phyloP scores from a whole-genome alignment of 208 protist species.

The Trypanosoma theileri region DNA sequence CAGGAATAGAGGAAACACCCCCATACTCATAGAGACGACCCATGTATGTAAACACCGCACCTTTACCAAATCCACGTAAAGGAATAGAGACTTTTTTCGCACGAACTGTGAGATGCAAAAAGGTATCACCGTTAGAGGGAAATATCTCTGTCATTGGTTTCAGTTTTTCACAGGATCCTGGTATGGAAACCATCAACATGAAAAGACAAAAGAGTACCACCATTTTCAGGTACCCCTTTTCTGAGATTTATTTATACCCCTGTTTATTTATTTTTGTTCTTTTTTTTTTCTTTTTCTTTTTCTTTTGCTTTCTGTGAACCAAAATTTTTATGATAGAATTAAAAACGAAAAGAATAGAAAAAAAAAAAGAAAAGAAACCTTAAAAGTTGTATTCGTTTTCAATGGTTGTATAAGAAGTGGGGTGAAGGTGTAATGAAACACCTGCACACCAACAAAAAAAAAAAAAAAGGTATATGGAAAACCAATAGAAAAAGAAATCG shows the following conservation, averaged over 20 bases:
- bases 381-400: background rate
- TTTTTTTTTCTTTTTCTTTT: constrained; percentile 1
- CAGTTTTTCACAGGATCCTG: constrained; percentile 23
- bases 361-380: background rate
- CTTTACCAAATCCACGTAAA: constrained; percentile 33
- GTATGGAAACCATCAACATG: constrained; percentile 8
- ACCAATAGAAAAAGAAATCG: no score
- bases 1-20: constrained; percentile 49
- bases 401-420: no score
- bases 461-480: no score
- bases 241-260: background rate
- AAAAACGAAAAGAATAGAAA: constrained; percentile 17
- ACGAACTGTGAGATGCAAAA: constrained; percentile 48
- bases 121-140: constrained; percentile 44
- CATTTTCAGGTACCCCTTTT: background rate
- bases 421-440: no score
- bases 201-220: constrained; percentile 8
- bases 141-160: constrained; percentile 29
- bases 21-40: constrained; percentile 60
- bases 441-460: no score
- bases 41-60: constrained; percentile 64
- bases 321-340: constrained; percentile 14
- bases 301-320: constrained; percentile 12
- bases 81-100: constrained; percentile 46
- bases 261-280: constrained; percentile 22